phyloP scores from a whole-genome alignment of 305 asterid species.

The Striga hermonthica region DNA sequence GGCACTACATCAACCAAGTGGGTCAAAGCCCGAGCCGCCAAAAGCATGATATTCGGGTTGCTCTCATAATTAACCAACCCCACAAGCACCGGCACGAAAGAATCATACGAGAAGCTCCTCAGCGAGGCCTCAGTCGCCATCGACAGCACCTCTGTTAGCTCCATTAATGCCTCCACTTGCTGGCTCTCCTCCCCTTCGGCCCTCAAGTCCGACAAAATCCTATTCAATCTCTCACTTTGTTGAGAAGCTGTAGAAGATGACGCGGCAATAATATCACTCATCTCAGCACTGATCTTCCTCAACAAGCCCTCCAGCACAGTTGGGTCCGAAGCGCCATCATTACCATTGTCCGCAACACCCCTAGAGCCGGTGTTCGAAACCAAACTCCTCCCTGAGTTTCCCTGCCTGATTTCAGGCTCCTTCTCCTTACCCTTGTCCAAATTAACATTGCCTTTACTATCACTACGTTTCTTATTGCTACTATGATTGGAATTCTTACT shows the following conservation, averaged over 20 bases:
- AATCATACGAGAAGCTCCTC: constrained; percentile 71
- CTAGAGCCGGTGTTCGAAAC: constrained; percentile 58
- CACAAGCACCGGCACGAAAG: constrained; percentile 83
- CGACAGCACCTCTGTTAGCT: constrained; percentile 77
- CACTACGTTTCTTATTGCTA: constrained; percentile 24
- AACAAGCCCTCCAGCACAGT: constrained; percentile 78
- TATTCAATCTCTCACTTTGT: constrained; percentile 66
- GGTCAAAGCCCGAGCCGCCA: constrained; percentile 79
- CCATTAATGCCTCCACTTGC: constrained; percentile 78
- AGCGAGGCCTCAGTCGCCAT: constrained; percentile 83
- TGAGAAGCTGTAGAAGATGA: constrained; percentile 61
- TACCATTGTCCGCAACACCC: constrained; percentile 45
- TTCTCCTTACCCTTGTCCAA: constrained; percentile 40
- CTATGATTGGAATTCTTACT: constrained; percentile 38
- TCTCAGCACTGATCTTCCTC: constrained; percentile 72
- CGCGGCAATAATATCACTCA: constrained; percentile 77
- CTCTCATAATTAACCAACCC: constrained; percentile 71
- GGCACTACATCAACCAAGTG: constrained; percentile 84
- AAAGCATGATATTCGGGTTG: constrained; percentile 79
- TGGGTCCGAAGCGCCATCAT: constrained; percentile 69
- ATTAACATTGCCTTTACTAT: constrained; percentile 29
- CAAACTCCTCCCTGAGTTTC: constrained; percentile 48
- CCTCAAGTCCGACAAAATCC: constrained; percentile 72
- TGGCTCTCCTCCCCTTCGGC: constrained; percentile 87
- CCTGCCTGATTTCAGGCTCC: constrained; percentile 58